A percentile compares a stretch with the other conserved stretches of the same genome.
Conservation (phyloP, 1,284 basidiomycete species). For the Heterobasidion annosum region DNA sequence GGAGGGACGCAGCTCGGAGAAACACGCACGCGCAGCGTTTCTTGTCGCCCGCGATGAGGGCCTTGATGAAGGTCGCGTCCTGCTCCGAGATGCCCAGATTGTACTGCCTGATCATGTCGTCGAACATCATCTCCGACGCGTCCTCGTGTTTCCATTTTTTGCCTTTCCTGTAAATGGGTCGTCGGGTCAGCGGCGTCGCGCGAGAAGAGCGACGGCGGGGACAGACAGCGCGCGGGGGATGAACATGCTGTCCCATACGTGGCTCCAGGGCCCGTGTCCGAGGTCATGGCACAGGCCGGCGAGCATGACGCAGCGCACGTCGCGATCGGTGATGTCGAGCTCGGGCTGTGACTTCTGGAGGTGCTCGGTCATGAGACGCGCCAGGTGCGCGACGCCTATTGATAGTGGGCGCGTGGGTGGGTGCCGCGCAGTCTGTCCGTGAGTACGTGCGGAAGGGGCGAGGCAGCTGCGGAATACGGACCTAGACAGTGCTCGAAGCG, state of each 20-base stretch:
- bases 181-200: not conserved
- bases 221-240: slow-evolving; percentile 51
- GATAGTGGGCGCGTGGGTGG: not conserved
- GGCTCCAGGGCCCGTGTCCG: slow-evolving; percentile 68
- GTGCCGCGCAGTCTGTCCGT: not conserved
- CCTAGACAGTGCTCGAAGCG: slow-evolving; percentile 76
- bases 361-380: slow-evolving; percentile 48
- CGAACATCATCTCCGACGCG: slow-evolving; percentile 68
- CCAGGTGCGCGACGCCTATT: slow-evolving; percentile 63
- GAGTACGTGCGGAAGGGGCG: not conserved
- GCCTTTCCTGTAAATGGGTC: slow-evolving; percentile 22
- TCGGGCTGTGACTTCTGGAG: slow-evolving; percentile 51
- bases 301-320: slow-evolving; percentile 58
- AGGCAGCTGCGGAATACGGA: slow-evolving; percentile 18
- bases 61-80: slow-evolving; percentile 55
- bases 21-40: slow-evolving; percentile 34
- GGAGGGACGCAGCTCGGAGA: not conserved
- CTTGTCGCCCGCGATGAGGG: slow-evolving; percentile 54
- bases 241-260: slow-evolving; percentile 63
- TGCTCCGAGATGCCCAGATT: slow-evolving; percentile 30
- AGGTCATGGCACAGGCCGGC: slow-evolving; percentile 69
- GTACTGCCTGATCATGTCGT: slow-evolving; percentile 46
- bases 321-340: slow-evolving; percentile 55
- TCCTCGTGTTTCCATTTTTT: slow-evolving; percentile 59
- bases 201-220: not conserved